These are phyloP conservation scores for Aspergillus awamori DNA, from an alignment of 2,329 filamentous ascomycete genomes.

Conservation along the genomic window DNA sequence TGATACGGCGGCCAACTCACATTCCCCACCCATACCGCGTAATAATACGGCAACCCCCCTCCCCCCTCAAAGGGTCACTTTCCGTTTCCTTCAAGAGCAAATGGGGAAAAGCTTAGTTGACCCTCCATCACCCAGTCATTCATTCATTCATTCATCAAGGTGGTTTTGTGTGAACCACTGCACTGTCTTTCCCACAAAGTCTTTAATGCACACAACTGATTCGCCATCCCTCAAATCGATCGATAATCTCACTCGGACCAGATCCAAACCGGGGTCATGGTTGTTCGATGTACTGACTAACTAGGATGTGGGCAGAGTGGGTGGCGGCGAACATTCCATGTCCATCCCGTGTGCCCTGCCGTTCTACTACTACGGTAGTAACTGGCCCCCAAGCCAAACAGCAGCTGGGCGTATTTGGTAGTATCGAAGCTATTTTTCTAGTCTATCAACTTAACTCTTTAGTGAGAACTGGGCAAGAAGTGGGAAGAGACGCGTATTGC, in stretches of 20 bases:
- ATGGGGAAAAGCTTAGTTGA: not conserved
- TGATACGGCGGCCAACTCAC: constrained; percentile 22
- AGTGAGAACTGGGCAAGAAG: not conserved
- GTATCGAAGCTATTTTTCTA: not conserved
- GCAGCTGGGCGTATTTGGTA: not conserved
- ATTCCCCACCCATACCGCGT: constrained; percentile 18
- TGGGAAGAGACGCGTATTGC: not conserved
- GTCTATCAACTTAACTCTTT: too few species aligned
- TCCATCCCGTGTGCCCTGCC: not conserved
- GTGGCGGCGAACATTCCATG: not conserved
- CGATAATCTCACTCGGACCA: not conserved
- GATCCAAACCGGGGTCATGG: not conserved
- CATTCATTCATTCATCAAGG: too few species aligned
- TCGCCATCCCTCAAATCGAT: not conserved
- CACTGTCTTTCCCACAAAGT: not conserved
- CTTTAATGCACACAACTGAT: not conserved
- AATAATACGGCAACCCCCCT: constrained; percentile 9
- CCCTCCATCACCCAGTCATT: not conserved
- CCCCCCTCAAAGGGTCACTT: not conserved
- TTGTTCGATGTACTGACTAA: not conserved
- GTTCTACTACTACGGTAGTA: not conserved
- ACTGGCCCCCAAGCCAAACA: constrained; percentile 4
- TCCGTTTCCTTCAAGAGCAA: not conserved
- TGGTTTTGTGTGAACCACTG: too few species aligned
- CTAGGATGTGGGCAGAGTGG: too few species aligned